Conservation (phyloP, 179 eudicot species). For the Beta corolliflora region DNA sequence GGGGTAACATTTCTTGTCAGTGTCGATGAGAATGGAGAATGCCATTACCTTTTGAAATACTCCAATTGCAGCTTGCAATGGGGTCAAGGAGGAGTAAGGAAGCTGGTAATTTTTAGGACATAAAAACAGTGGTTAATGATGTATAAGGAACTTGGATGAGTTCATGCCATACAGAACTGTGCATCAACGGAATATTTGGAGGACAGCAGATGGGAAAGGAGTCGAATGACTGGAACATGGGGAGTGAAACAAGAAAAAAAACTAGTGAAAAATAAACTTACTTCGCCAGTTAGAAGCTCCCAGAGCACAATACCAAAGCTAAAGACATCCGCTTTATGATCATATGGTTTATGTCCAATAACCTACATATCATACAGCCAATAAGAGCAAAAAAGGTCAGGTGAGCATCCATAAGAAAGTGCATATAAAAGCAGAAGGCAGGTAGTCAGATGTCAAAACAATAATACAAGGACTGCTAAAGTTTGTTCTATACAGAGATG, state of each 20-base stretch:
- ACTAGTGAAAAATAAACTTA: conserved; percentile 24
- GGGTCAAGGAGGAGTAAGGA: conserved; percentile 63
- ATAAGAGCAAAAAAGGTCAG: neutral
- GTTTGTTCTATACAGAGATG: neutral
- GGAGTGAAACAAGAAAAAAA: neutral
- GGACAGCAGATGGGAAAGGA: neutral
- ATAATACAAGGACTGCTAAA: neutral
- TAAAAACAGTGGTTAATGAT: conserved; percentile 3
- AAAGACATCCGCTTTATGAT: conserved; percentile 75
- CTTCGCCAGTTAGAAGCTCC: conserved; percentile 85
- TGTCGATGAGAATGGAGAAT: neutral
- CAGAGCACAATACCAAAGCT: conserved; percentile 79
- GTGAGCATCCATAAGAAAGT: neutral
- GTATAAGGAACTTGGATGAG: neutral
- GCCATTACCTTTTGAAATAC: conserved; percentile 68
- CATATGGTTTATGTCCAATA: conserved; percentile 73
- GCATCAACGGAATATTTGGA: neutral
- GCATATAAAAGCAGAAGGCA: neutral
- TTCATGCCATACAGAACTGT: neutral
- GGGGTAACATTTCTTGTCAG: neutral
- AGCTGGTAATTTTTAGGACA: conserved; percentile 44
- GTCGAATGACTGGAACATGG: neutral
- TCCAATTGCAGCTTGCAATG: conserved; percentile 86
- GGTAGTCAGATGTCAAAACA: neutral
- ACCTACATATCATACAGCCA: conserved; percentile 44